A percentile compares a stretch with the other conserved stretches of the same genome.
phyloP scores from a whole-genome alignment of 202 grass and related monocot species.

The Eragrostis tef region DNA sequence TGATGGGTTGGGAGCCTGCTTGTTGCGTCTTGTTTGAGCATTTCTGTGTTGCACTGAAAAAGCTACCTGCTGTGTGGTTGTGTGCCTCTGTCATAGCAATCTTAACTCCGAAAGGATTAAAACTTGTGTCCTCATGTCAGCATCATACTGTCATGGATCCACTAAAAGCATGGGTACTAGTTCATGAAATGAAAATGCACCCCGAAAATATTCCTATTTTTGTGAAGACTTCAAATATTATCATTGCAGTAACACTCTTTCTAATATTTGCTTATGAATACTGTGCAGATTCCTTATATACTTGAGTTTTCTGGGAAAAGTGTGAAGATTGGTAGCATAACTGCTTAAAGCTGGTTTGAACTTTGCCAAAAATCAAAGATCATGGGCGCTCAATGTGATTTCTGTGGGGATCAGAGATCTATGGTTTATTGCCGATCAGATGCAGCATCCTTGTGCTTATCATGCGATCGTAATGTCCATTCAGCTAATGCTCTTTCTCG shows the following conservation, averaged over 20 bases:
- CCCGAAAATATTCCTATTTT: not conserved
- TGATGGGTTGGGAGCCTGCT: constrained; percentile 33
- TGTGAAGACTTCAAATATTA: not conserved
- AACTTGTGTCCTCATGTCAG: constrained; percentile 20
- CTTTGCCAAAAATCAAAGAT: constrained; percentile 26
- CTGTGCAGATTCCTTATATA: constrained; percentile 30
- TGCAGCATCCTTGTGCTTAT: constrained; percentile 81
- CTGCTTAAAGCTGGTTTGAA: constrained; percentile 21
- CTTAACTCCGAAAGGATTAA: not conserved
- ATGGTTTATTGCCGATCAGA: constrained; percentile 95
- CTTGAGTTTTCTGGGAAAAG: constrained; percentile 16
- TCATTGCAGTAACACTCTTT: not conserved
- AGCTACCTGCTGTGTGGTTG: not conserved
- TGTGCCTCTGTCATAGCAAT: constrained; percentile 17
- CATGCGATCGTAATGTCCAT: constrained; percentile 89
- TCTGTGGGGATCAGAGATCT: constrained; percentile 74
- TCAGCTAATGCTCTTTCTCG: constrained; percentile 88
- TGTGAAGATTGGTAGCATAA: constrained; percentile 2
- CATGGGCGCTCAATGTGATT: constrained; percentile 79
- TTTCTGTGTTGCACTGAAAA: constrained; percentile 30
- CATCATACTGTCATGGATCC: constrained; percentile 4
- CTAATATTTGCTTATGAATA: constrained; percentile 10
- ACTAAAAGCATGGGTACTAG: not conserved
- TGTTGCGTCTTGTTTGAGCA: constrained; percentile 23
- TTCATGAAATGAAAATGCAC: not conserved